Evolutionary conservation across 2,329 filamentous ascomycete species (phyloP).

Genomic region (Aureobasidium melanogenum): DNA sequence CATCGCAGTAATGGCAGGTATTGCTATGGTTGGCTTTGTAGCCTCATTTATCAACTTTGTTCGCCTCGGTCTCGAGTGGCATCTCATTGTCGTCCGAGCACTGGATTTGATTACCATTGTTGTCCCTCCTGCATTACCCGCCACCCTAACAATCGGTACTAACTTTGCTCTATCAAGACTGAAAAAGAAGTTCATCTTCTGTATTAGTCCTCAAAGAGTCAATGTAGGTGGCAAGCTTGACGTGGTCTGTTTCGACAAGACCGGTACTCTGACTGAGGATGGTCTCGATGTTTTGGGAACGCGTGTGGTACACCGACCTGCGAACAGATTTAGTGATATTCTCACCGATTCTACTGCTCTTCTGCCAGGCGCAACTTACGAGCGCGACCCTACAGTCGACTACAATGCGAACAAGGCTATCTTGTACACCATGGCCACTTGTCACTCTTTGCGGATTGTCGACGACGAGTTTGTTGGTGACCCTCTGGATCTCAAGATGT

Average conservation of each 20-base stretch:
- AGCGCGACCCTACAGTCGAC: constrained; percentile 51
- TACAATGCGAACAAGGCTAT: constrained; percentile 59
- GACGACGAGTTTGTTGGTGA: constrained; percentile 87
- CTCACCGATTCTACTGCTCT: constrained; percentile 56
- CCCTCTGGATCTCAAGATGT: constrained; percentile 96
- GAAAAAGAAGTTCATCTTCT: constrained; percentile 87
- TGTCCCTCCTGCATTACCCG: constrained; percentile 86
- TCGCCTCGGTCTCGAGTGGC: constrained; percentile 72
- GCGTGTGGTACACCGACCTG: constrained; percentile 59
- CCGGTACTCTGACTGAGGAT: constrained; percentile 94
- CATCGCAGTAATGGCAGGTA: constrained; percentile 87
- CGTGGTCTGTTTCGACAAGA: constrained; percentile 97
- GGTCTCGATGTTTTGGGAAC: constrained; percentile 89
- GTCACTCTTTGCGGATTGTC: constrained; percentile 79
- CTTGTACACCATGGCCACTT: constrained; percentile 93
- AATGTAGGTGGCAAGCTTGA: constrained; percentile 96
- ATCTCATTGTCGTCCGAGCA: constrained; percentile 83
- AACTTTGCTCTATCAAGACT: constrained; percentile 86
- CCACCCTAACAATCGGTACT: constrained; percentile 90
- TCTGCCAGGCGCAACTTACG: constrained; percentile 45
- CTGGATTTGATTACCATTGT: constrained; percentile 96
- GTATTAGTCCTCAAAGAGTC: constrained; percentile 92
- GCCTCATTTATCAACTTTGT: constrained; percentile 92
- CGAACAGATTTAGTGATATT: constrained; percentile 64
- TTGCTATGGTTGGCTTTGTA: constrained; percentile 79